Evolutionary conservation across 2,329 filamentous ascomycete genomes (phyloP), one percentile per base, ranked within the genome.

Genomic region (Beauveria caledonica): DNA sequence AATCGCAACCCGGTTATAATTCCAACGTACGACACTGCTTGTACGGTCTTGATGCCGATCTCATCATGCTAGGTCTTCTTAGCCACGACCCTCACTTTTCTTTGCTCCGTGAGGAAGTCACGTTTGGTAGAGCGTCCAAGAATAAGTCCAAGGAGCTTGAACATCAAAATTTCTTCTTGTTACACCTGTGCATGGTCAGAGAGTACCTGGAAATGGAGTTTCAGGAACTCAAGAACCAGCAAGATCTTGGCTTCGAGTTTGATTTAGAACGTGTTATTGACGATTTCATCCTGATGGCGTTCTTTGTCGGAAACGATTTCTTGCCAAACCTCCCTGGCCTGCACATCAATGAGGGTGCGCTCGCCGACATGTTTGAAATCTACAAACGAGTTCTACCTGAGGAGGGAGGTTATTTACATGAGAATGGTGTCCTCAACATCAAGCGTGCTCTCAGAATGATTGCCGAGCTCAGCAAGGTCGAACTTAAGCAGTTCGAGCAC

Each of bases 231-330:
- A 86, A 94, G 73, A 77, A 87, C 69, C 83, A 88, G 23, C 88
- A 86, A 19, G 78, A 79, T 67, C 79, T 96, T 66, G 80, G 78
- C 45, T 92, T 97, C 68, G 79, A 85, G 53, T 99, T 95, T 71
- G 89, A 99, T 70, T 88, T 99, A 81, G 94, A 99, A 78, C 86
- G 89, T 64, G 86, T 99, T 70, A 97, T 99, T 76, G 94, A 99
- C 72, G 94, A 99, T 79, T 99, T 99, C 74, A 97, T 99, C 71
- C 84, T 99, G 63, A 97, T 99, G 92, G 93, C 92, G 52, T 99
- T 99, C 78, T 99, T 99, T 74, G 91, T 99, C 68, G 94, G 94
- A 71, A 99, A 99, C 75, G 94, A 99, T 82, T 99, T 99, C 77
- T 82, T 99, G 73, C 94, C 94, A 3, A 97, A 99, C 75, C 80